Evolutionary conservation across 2,329 filamentous ascomycete genomes (phyloP).

Genomic region (Aspergillus brasiliensis): DNA sequence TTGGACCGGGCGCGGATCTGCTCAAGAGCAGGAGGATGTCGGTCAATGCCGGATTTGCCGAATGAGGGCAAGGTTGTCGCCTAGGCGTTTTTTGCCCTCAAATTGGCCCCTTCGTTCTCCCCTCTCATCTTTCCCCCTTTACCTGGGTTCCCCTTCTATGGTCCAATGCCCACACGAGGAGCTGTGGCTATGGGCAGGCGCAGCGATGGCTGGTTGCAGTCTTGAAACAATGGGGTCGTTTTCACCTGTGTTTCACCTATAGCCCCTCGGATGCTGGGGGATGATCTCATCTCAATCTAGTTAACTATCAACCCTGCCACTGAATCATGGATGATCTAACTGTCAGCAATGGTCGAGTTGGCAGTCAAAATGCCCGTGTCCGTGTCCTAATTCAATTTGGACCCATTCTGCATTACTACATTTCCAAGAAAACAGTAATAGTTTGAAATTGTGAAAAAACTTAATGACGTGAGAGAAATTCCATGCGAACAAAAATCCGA

Average conservation of each 20-base stretch:
- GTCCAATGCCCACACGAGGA: conserved; percentile 1
- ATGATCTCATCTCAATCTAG: conserved; percentile 9
- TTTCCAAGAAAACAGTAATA: not conserved
- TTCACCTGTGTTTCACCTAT: conserved; percentile 7
- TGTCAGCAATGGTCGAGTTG: not conserved
- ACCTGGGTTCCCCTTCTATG: not conserved
- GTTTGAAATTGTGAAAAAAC: not conserved
- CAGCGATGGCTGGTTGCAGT: conserved; percentile 22
- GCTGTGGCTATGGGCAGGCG: conserved; percentile 26
- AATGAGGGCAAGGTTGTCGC: conserved; percentile 6
- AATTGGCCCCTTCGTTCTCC: conserved; percentile 4
- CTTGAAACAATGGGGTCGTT: conserved; percentile 17
- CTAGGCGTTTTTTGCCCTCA: conserved; percentile 10
- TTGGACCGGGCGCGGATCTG: not conserved
- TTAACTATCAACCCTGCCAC: not conserved
- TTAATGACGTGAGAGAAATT: not conserved
- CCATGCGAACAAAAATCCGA: not conserved
- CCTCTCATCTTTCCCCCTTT: not conserved
- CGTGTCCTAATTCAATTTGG: not conserved
- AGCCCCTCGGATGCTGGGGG: not conserved
- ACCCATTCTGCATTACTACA: not conserved
- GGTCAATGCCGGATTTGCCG: conserved; percentile 4
- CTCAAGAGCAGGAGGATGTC: not conserved
- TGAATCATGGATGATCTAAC: not conserved
- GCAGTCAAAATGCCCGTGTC: not conserved